phyloP scores from a whole-genome alignment of 441 rosid species.

The Cnidoscolus chayamansa region DNA sequence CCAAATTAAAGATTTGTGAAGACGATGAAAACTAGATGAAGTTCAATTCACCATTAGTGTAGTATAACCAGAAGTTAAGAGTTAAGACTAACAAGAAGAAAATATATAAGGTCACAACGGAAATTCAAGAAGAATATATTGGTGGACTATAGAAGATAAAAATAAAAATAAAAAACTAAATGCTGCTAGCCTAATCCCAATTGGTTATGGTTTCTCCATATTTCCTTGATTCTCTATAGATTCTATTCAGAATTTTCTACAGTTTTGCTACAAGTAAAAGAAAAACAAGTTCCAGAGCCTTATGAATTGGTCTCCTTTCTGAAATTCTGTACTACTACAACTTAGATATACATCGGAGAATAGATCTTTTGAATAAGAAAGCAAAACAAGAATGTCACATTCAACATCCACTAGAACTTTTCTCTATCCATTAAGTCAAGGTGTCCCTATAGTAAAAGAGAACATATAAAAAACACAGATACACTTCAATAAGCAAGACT shows the following conservation, averaged over 20 bases:
- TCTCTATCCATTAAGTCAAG: background rate
- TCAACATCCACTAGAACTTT: background rate
- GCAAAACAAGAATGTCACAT: background rate
- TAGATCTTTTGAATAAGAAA: background rate
- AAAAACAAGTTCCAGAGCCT: background rate
- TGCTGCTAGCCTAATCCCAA: background rate
- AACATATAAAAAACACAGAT: background rate
- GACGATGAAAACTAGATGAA: too few relatives aligned
- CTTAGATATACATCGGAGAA: background rate
- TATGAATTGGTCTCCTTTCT: background rate
- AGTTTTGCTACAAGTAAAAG: background rate
- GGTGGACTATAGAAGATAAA: background rate
- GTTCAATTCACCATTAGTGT: too few relatives aligned
- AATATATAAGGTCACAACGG: constrained; percentile 3
- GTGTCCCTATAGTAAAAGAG: background rate
- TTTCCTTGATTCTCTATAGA: background rate
- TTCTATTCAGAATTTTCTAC: background rate
- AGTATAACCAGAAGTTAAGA: too few relatives aligned
- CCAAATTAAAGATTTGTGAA: too few relatives aligned
- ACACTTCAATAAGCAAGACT: background rate
- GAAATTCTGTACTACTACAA: background rate
- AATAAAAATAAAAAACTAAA: background rate
- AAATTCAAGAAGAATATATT: background rate
- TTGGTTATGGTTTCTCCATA: background rate
- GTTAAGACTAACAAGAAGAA: background rate